Base-by-base conservation (phyloP, 305 asterid species). In the Ajuga reptans region DNA sequence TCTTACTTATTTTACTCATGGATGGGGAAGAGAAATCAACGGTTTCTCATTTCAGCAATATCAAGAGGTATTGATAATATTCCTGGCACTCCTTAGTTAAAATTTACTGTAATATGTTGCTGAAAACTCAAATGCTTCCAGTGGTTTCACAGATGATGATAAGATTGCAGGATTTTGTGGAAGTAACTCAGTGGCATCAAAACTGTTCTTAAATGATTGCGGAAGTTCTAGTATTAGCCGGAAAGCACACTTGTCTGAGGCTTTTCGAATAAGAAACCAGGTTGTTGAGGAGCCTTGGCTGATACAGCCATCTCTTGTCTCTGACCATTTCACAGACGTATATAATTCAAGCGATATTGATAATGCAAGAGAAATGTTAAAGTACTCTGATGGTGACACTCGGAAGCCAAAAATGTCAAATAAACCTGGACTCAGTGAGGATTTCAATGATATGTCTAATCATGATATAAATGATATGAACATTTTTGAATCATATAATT, bases 251-350 rank as follows among this genome's bases (percentile, higher is more conserved):
- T 33, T 64, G n/a, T 66, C 71, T 17, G 72, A 53, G 67, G 61
- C 75, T 41, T 83, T 69, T 79, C 72, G 71, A 55, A 65, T 46
- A 21, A 63, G 60, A 41, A 74, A 77, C 73, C 82, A 81, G 56
- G 18, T 75, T 76, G 75, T 85, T 8, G 99, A 91, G 87, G 99
- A 93, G 86, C 99, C 99, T 72, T 93, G 99, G 96, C 81, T 90
- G 49, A 71, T 55, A 36, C 87, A 83, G 55, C 80, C 86, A 62
- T 75, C 97, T 49, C 60, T 60, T 57, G 64, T 57, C 42, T 78
- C 84, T 74, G 68, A 68, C 58, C 67, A 61, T 72, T 47, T 69
- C 65, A 71, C 56, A 56, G 85, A 78, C 46, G 70, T 82, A 74
- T 75, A 76, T 71, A 69, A 67, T 71, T 64, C 81, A 54, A 71